Base-by-base conservation (phyloP, 2,329 filamentous ascomycete genomes). In the Trichoderma semiorbis region DNA sequence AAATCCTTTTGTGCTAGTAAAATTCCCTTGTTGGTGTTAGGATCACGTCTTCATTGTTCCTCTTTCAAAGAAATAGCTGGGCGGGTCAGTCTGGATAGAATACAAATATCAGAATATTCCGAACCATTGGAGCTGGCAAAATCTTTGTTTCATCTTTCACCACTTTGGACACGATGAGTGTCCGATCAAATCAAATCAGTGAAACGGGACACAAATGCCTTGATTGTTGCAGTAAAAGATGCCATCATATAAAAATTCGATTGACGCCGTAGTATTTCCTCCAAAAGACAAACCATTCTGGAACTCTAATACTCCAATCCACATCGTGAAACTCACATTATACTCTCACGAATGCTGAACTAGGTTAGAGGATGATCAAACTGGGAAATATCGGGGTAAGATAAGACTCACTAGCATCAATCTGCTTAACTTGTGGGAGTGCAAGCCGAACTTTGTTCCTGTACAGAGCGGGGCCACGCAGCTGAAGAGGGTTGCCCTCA, bases 371-470 rank as follows among this genome's bases (percentile, higher is more conserved):
- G 7, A 1, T 7, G 18, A 12, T 55, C 43, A 63, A 18, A 16
- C 47, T 18, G 5, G 11, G 18, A 24, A 10, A 67, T 43, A 28
- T 18, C 21, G 50, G 64, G 32, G 8, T 63, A 24, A 47, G 64
- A n/a, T 50, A 21, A 21, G 7, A 93, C 94, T 90, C 86, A 98
- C 95, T 97, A 72, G 96, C 96, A 88, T 99, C 96, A 80, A 99
- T 98, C 85, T 99, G 95, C 79, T 89, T 89, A 67, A 99, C 85
- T 81, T 96, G 92, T 71, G 96, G 96, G 81, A 99, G 82, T 39
- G 94, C 92, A 80, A 99, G 83, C 72, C 92, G 88, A 57, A 99
- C 90, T 83, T 99, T 99, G 83, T 98, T 98, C 78, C 96, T 87
- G 82, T 99, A 99, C 73, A 98, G 83, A 1, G 93, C 93, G n/a